phyloP scores from a whole-genome alignment of 164 flowering plant species.

The Cinnamomum chago region DNA sequence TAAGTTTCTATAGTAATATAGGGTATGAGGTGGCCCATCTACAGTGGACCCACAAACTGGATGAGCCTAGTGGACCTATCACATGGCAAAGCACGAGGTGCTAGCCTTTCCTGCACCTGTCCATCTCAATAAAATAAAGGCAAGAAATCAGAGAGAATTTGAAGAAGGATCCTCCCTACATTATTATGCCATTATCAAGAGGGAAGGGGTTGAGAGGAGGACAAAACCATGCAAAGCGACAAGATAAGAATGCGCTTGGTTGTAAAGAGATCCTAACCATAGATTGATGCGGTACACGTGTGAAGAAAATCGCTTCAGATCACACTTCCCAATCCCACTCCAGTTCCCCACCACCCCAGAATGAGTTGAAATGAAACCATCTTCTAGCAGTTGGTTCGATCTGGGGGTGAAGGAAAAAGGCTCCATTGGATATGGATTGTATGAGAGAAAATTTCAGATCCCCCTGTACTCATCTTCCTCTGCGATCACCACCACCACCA shows the following conservation, averaged over 20 bases:
- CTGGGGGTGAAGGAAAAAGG: background rate
- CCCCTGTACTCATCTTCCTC: background rate
- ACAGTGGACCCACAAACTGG: background rate
- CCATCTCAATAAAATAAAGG: background rate
- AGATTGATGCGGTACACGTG: slow-evolving; percentile 8
- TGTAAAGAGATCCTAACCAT: background rate
- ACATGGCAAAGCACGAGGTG: background rate
- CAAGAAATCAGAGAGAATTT: background rate
- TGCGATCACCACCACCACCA: background rate
- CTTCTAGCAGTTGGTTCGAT: no score
- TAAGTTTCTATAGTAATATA: background rate
- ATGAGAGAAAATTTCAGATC: background rate
- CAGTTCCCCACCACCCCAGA: background rate
- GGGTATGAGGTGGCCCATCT: background rate
- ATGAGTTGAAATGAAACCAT: no score
- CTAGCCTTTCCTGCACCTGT: background rate
- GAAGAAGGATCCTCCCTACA: background rate
- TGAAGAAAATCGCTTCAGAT: background rate
- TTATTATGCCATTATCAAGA: slow-evolving; percentile 3
- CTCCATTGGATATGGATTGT: background rate
- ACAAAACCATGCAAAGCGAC: slow-evolving; percentile 1
- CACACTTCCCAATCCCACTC: background rate
- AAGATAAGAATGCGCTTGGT: slow-evolving; percentile 5
- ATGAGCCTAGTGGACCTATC: background rate
- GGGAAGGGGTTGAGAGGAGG: background rate